Base-by-base conservation (phyloP, 139 green algal species). In the Trebouxia sp. region DNA sequence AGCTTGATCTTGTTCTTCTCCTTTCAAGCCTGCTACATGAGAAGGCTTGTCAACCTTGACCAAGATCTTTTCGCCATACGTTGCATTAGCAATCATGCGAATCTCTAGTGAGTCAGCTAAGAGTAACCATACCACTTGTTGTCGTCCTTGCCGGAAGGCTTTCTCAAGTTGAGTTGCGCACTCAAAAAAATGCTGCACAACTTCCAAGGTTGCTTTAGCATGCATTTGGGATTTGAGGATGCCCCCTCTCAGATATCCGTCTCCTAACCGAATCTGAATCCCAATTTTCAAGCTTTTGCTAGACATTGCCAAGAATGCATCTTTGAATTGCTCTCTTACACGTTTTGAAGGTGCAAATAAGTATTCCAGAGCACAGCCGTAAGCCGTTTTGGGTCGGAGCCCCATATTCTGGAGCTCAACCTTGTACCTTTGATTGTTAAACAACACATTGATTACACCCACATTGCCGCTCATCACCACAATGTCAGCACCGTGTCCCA, bases 231-330 rank as follows among this genome's bases (percentile, higher is more conserved):
- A 32, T 72, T 72, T 35, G 43, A 72, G 43, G 1, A 72, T 35
- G 12, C 62, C 62, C 9, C 62, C 62, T 72, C 37, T 72, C 32
- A 72, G 32, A 28, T 65, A 79, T 43, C 43, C 20, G n/a, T 79
- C 74, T 15, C 74, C 74, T 0, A 58, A 30, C 26, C 74, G 74
- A 28, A 79, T 65, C 28, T 79, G 74, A 41, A 79, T 79, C 43
- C 74, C 74, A 58, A 79, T 79, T n/a, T 79, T 79, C 45, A 79
- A 15, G n/a, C 43, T 22, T n/a, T 42, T n/a, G 28, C 45, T 30
- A n/a, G 32, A 39, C 74, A 45, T 62, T 15, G 51, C 39, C 26
- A 58, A 32, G 30, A 66, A 28, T 56, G 65, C 48, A n/a, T 79
- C 74, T 17, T 41, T 43, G 32, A 45, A 42, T 15, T 79, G 74